phyloP scores from a whole-genome alignment of 2,329 filamentous ascomycete species.

The Blastomyces silverae region DNA sequence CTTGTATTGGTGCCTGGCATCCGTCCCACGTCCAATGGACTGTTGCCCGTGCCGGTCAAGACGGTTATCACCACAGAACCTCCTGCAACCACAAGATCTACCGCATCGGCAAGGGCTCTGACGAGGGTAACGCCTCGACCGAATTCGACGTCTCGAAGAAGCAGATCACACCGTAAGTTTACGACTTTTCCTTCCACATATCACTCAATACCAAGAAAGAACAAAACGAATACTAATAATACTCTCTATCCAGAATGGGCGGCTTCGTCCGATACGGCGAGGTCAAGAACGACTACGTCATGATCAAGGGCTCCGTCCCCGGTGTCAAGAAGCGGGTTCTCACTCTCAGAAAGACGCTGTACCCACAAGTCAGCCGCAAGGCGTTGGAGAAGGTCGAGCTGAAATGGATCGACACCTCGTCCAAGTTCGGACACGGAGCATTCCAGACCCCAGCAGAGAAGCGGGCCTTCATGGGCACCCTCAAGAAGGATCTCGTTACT shows the following conservation, averaged over 20 bases:
- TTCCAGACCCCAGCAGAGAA: conserved; percentile 99
- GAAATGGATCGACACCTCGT: conserved; percentile 99
- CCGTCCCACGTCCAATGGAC: conserved; percentile 99
- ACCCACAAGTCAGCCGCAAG: conserved; percentile 89
- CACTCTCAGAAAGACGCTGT: conserved; percentile 98
- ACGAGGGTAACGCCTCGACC: conserved; percentile 88
- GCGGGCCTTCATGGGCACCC: conserved; percentile 91
- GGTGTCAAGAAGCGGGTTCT: conserved; percentile 99
- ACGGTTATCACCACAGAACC: conserved; percentile 99
- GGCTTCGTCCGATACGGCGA: conserved; percentile 99
- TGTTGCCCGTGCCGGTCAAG: conserved; percentile 98
- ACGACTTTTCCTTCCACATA: background rate
- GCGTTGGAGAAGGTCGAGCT: conserved; percentile 98
- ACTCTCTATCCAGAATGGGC: conserved; percentile 62
- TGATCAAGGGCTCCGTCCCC: conserved; percentile 95
- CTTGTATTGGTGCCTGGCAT: conserved; percentile 99
- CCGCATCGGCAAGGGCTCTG: conserved; percentile 88
- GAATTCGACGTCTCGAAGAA: conserved; percentile 98
- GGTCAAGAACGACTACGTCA: conserved; percentile 98
- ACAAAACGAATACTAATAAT: conserved; percentile 37
- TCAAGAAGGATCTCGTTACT: conserved; percentile 90
- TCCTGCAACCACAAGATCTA: conserved; percentile 99
- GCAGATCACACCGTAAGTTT: conserved; percentile 95
- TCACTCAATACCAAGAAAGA: background rate
- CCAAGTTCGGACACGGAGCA: conserved; percentile 99